These are phyloP conservation scores for Penicillium canescens DNA, from an alignment of 495 filamentous ascomycete genomes.

Conservation along the genomic window DNA sequence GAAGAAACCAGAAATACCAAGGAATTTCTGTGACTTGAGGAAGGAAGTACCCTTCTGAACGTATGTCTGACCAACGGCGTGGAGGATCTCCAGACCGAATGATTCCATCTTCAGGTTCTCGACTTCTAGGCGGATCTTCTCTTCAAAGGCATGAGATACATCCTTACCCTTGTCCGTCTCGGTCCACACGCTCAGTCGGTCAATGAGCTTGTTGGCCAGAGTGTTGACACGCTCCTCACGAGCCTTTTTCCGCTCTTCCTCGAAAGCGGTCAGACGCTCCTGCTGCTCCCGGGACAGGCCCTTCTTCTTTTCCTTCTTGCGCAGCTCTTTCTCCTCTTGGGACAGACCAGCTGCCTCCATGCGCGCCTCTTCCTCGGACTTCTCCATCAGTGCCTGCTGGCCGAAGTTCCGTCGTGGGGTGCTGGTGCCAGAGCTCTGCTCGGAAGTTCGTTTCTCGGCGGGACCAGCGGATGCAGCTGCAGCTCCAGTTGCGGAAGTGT, in stretches of 20 bases:
- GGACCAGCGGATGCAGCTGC: slow-evolving; percentile 20
- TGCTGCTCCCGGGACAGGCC: slow-evolving; percentile 83
- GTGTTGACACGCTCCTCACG: slow-evolving; percentile 90
- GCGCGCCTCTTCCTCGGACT: slow-evolving; percentile 80
- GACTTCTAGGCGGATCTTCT: slow-evolving; percentile 91
- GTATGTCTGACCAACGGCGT: slow-evolving; percentile 91
- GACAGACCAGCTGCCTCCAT: slow-evolving; percentile 68
- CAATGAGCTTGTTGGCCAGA: slow-evolving; percentile 78
- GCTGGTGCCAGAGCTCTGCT: slow-evolving; percentile 56
- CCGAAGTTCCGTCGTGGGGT: slow-evolving; percentile 69
- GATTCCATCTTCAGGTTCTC: slow-evolving; percentile 99
- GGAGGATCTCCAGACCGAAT: slow-evolving; percentile 95
- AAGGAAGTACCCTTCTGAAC: slow-evolving; percentile 81
- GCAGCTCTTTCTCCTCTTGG: slow-evolving; percentile 73
- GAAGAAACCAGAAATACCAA: slow-evolving; percentile 94
- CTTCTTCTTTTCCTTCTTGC: slow-evolving; percentile 87
- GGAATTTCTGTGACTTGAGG: slow-evolving; percentile 92
- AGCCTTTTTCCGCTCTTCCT: slow-evolving; percentile 77
- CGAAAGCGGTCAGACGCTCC: slow-evolving; percentile 84
- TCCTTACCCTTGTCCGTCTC: slow-evolving; percentile 89
- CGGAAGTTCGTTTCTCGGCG: slow-evolving; percentile 24
- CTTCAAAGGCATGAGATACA: slow-evolving; percentile 85
- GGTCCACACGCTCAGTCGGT: slow-evolving; percentile 93
- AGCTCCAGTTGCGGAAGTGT: slow-evolving; percentile 21
- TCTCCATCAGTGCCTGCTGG: slow-evolving; percentile 85